These are phyloP conservation scores for Kingdonia uniflora DNA, from an alignment of 164 flowering plant genomes.

Conservation along the genomic window DNA sequence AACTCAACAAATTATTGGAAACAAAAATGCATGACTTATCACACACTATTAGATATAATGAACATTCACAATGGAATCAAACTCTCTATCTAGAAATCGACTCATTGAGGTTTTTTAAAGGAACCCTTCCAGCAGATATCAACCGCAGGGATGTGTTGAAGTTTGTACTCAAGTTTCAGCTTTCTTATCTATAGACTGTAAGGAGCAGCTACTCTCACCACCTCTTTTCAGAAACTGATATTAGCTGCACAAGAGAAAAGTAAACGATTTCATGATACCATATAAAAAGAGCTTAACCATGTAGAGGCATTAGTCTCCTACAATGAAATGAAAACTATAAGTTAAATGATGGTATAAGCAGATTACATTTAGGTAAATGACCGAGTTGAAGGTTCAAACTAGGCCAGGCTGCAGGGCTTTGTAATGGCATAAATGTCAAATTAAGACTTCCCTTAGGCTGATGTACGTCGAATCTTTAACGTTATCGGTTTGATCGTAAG, in stretches of 20 bases:
- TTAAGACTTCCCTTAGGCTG: no score
- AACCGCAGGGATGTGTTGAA: background rate
- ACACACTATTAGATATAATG: no score
- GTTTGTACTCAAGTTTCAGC: background rate
- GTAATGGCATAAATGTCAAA: background rate
- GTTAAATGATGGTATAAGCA: no score
- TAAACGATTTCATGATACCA: background rate
- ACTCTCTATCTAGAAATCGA: no score
- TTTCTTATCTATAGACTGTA: background rate
- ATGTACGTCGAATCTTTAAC: no score
- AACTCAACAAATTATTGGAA: no score
- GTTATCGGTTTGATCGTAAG: no score
- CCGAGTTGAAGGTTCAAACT: no score
- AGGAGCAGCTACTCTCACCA: conserved; percentile 17
- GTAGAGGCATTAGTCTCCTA: background rate
- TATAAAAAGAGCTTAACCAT: background rate
- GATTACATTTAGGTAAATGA: background rate
- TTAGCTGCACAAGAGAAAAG: conserved; percentile 28
- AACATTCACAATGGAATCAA: no score
- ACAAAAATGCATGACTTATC: no score
- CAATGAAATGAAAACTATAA: background rate
- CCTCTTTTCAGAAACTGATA: conserved; percentile 45
- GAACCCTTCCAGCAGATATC: background rate
- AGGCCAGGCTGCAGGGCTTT: background rate
- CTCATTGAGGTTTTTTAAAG: background rate